Base-by-base conservation (phyloP, 176 grass and related monocot genomes). In the Eleusine coracana region DNA sequence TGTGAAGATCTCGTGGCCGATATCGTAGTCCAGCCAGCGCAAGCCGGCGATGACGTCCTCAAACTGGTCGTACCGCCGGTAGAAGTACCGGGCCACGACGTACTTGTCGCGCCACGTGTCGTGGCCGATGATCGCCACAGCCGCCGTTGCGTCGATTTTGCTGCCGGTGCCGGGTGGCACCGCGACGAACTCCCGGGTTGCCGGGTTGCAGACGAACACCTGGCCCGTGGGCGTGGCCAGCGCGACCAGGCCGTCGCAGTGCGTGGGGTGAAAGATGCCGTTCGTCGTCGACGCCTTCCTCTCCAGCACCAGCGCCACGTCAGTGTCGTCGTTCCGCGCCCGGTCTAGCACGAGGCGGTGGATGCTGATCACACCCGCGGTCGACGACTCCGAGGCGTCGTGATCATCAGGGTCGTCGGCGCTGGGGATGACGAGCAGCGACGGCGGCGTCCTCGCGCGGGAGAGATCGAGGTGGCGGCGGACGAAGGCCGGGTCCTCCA, bases 201-300 rank as follows among this genome's bases (percentile, higher is more conserved):
- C 40, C 40, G 55, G 58, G 75, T 64, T 78, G 56, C 56, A 77
- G 0, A 78, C 58, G 39, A 64, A 78, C 1, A 45, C 3, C 58
- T 1, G 1, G 14, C 15, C 54, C 6, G 37, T 27, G 9, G 72
- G 38, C 31, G 31, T 34, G 50, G 72, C 18, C 29, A 75, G 0
- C 0, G 77, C 84, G 46, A 74, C 25, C 0, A 86, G 60, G 38
- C 77, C 84, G 61, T 81, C 27, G 61, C 84, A 86, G 77, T 86
- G 70, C 70, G 38, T 16, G 18, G 59, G 3, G 40, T 34, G 41
- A 0, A 2, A 0, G 74, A 85, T 18, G 16, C 0, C 1, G 72
- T 6, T 0, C 31, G 50, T 39, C 50, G 56, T 56, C 12, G 14
- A 5, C 27, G 7, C 45, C 67, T 28, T 40, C 41, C 41, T 44